Base-by-base conservation (phyloP, 1,284 basidiomycete species). In the Takashimella tepidaria region DNA sequence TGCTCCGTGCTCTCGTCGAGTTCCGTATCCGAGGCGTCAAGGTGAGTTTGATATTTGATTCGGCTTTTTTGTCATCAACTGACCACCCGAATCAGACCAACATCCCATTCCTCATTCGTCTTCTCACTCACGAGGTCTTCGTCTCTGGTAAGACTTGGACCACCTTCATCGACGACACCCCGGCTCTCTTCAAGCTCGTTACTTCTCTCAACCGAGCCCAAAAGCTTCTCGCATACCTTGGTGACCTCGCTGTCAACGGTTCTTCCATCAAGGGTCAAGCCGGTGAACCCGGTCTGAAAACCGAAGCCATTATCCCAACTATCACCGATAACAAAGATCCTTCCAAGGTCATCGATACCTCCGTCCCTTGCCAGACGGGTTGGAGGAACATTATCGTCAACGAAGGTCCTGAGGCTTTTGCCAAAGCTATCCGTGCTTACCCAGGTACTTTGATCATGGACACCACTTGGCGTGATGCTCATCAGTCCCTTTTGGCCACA, bases 321-420 rank as follows among this genome's bases (percentile, higher is more conserved):
- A 81, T 99, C 67, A 81, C 82, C 65, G 89, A 87, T 77, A 84
- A 82, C 42, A 85, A 88, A 47, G 86, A 90, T 68, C 84, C 87
- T 4, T 69, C 77, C 58, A 83, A 85, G 70, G 83, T 84, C 5
- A 78, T 96, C 65, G 93, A 98, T 73, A 83, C 87, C 16, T 84
- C 84, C 46, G 74, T 83, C 60, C 89, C 96, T 20, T 96, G 92
- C 78, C 82, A 86, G 63, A 80, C 84, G 44, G 96, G 96, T 55
- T 98, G 96, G 96, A 85, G 96, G 63, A 97, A 97, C 80, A 97
- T 99, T 76, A 96, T 99, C 73, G 88, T 96, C 68, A 91, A 98
- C 76, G 83, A 98, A 64, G 96, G 96, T 45, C 96, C 96, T 24
- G 96, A 93, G 76, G 96, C 91, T 1, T 99, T 99, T 72, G 96